Conservation (phyloP, 306 rosid species). For the Clitoria ternatea region DNA sequence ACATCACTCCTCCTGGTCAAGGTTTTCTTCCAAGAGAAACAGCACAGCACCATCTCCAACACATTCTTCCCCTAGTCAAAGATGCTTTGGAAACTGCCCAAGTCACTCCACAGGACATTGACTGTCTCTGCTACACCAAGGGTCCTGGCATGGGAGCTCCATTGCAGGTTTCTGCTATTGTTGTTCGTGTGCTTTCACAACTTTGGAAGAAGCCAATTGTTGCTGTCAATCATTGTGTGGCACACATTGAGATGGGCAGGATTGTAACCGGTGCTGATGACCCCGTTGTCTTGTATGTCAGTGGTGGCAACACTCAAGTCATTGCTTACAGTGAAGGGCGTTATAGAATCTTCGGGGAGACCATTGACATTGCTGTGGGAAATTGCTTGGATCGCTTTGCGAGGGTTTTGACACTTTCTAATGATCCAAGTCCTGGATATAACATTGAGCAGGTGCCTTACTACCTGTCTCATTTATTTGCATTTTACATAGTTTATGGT, state of each 20-base stretch:
- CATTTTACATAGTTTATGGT: background rate
- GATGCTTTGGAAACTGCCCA: slow-evolving; percentile 68
- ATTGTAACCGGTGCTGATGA: slow-evolving; percentile 87
- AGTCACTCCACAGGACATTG: slow-evolving; percentile 58
- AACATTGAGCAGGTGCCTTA: slow-evolving; percentile 82
- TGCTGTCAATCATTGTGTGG: slow-evolving; percentile 89
- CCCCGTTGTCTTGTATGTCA: slow-evolving; percentile 89
- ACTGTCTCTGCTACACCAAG: slow-evolving; percentile 87
- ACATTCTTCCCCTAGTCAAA: slow-evolving; percentile 66
- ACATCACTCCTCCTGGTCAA: slow-evolving; percentile 92
- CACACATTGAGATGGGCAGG: slow-evolving; percentile 97
- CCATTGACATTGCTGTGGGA: slow-evolving; percentile 91
- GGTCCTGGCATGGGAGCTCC: slow-evolving; percentile 99
- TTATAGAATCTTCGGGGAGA: slow-evolving; percentile 86
- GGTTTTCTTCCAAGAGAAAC: slow-evolving; percentile 95
- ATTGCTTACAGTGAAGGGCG: slow-evolving; percentile 94
- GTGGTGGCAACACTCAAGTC: slow-evolving; percentile 95
- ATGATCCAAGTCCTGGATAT: slow-evolving; percentile 88
- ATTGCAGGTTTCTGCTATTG: slow-evolving; percentile 76
- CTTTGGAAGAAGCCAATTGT: slow-evolving; percentile 91
- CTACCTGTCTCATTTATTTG: background rate
- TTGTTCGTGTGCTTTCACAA: slow-evolving; percentile 75
- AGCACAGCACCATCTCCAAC: slow-evolving; percentile 88
- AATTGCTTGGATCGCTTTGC: slow-evolving; percentile 97
- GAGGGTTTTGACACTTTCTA: slow-evolving; percentile 73